phyloP scores from a whole-genome alignment of 345 rosid species.

The Eucalyptus erythrocorys region DNA sequence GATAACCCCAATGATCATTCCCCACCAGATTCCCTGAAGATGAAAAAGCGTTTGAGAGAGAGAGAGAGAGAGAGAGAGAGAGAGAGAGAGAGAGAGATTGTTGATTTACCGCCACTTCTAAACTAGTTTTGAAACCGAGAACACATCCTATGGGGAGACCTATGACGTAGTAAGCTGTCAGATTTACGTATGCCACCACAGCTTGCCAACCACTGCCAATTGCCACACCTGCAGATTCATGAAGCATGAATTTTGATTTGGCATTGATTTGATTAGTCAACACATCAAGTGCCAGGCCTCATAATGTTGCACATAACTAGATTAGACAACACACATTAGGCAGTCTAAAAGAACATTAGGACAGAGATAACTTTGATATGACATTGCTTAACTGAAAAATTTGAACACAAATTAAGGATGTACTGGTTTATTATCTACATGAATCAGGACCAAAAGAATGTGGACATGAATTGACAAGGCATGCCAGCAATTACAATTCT shows the following conservation, averaged over 20 bases:
- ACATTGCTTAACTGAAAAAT: neutral
- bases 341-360: neutral
- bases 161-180: conserved; percentile 59
- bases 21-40: conserved; percentile 94
- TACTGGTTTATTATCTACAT: neutral
- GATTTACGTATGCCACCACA: conserved; percentile 73
- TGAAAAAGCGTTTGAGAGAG: neutral
- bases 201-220: conserved; percentile 97
- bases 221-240: conserved; percentile 51
- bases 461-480: neutral
- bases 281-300: neutral
- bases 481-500: neutral
- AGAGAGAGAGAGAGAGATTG: neutral
- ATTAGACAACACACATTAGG: neutral
- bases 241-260: neutral
- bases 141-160: conserved; percentile 90
- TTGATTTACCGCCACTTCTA: conserved; percentile 63
- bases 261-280: neutral
- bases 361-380: neutral
- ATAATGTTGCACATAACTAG: too few relatives aligned
- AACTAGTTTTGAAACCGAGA: conserved; percentile 69
- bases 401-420: neutral
- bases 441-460: neutral
- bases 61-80: neutral
- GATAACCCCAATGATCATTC: conserved; percentile 67